Conservation (phyloP, 495 filamentous ascomycete genomes). For the Staphylotrichum longicolle region DNA sequence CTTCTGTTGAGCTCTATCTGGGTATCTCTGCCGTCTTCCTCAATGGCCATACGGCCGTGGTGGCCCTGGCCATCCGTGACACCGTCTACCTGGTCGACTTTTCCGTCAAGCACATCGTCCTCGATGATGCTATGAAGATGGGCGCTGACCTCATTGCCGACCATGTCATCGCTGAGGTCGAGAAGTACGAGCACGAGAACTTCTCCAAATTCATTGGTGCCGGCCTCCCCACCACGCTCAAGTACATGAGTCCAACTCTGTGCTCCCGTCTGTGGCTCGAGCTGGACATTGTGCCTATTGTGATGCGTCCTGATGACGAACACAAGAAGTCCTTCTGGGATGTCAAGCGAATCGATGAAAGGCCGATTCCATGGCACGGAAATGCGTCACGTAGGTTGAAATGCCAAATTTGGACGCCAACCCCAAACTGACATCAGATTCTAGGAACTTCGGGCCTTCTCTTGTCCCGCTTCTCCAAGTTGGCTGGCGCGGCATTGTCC, state of each 20-base stretch:
- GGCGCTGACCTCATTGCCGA: conserved; percentile 50
- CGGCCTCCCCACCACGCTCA: conserved; percentile 54
- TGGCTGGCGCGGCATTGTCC: conserved; percentile 69
- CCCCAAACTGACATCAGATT: not conserved
- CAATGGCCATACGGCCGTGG: conserved; percentile 49
- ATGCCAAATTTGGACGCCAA: not conserved
- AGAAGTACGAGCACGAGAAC: conserved; percentile 59
- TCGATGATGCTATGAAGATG: conserved; percentile 37
- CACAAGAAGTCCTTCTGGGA: conserved; percentile 50
- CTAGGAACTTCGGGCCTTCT: conserved; percentile 73
- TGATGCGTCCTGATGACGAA: conserved; percentile 47
- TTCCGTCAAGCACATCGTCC: conserved; percentile 54
- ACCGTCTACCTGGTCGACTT: conserved; percentile 77
- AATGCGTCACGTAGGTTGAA: conserved; percentile 62
- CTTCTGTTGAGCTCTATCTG: conserved; percentile 61
- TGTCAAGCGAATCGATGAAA: conserved; percentile 68
- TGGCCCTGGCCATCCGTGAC: conserved; percentile 73
- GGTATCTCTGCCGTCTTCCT: conserved; percentile 58
- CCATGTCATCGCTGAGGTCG: conserved; percentile 53
- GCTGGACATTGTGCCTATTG: conserved; percentile 72
- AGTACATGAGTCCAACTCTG: conserved; percentile 55
- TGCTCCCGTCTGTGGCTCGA: conserved; percentile 74
- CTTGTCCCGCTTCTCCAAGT: conserved; percentile 70
- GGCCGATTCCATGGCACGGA: conserved; percentile 80
- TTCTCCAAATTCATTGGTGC: conserved; percentile 66